Evolutionary conservation across 2,329 filamentous ascomycete genomes (phyloP), one percentile per base, ranked within the genome.

Genomic region (Epicoccum sorghinum): DNA sequence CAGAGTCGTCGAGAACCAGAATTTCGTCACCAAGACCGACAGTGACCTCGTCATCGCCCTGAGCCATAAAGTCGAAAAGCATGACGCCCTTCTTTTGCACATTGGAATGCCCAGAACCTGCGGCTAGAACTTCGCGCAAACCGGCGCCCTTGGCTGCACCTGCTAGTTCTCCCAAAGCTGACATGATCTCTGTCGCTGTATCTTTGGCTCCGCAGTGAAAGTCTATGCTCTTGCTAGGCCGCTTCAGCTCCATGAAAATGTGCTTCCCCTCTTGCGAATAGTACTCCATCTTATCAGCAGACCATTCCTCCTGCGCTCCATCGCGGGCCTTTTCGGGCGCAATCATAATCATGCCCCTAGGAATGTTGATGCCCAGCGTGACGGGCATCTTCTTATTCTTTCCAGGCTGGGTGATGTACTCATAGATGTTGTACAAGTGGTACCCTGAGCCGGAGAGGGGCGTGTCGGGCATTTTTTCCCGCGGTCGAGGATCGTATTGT

Each of bases 211-310:
- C 95, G 14, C 95, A 96, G 73, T 99, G 95, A 63, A 99, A 96
- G 76, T 99, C 95, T 53, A 97, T 82, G 73, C 92, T 97, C 79
- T 93, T 97, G 77, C 91, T 96, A 6, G 95, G 95, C 48, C 89
- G 83, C 46, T 97, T 88, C 41, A 99, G 81, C 73, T 99, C 95
- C 72, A 99, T 82, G 70, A 99, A 99, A 12, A 99, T 90, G 75
- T 98, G 95, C 72, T 99, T 99, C 32, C 93, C 95, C 78, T 99
- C 95, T 53, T 96, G 91, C 22, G 93, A 97, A 75, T 98, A 98
- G 75, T 97, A 91, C n/a, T 89, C 92, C 82, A 99, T 89, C 72
- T 90, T 95, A 38, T 98, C 93, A 0, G 92, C 93, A 1, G 88
- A 89, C 95, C 95, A 99, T 75, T 96, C 93, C 70, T 96, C 88